These are phyloP conservation scores for Calamus simplicifolius DNA, from an alignment of 176 grass and related monocot genomes.

Conservation along the genomic window DNA sequence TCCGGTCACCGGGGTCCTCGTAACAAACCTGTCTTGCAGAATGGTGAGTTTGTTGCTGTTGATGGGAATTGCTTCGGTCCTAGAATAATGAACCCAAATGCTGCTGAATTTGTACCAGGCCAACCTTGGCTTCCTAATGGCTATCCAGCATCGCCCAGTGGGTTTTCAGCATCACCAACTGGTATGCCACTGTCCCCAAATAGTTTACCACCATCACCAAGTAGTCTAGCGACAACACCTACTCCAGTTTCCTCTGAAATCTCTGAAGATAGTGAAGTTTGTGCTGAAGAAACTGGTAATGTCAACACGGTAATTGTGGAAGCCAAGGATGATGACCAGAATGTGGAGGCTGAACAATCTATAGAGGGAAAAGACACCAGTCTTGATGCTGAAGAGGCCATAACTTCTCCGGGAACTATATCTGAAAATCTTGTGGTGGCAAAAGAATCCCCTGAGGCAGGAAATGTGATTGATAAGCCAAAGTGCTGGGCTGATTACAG, in stretches of 20 bases:
- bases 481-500: constrained; percentile 79
- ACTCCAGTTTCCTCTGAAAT: constrained; percentile 42
- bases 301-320: constrained; percentile 20
- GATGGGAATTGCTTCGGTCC: constrained; percentile 45
- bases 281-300: constrained; percentile 46
- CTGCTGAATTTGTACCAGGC: constrained; percentile 72
- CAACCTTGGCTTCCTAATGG: constrained; percentile 58
- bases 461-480: constrained; percentile 28
- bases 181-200: constrained; percentile 31
- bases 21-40: constrained; percentile 60
- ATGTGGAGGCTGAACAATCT: constrained; percentile 9
- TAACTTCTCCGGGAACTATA: constrained; percentile 28
- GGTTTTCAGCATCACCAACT: constrained; percentile 32
- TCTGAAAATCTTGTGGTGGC: constrained; percentile 15
- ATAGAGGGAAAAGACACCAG: constrained; percentile 6
- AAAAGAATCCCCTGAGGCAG: constrained; percentile 27
- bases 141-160: constrained; percentile 48
- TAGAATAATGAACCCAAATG: constrained; percentile 89
- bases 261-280: constrained; percentile 37
- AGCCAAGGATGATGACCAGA: constrained; percentile 17
- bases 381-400: constrained; percentile 31
- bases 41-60: constrained; percentile 39
- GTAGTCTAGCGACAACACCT: constrained; percentile 42
- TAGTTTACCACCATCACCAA: constrained; percentile 41
- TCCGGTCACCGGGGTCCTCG: constrained; percentile 64